Conservation (phyloP, 2,329 filamentous ascomycete species). For the Aspergillus neoniger region DNA sequence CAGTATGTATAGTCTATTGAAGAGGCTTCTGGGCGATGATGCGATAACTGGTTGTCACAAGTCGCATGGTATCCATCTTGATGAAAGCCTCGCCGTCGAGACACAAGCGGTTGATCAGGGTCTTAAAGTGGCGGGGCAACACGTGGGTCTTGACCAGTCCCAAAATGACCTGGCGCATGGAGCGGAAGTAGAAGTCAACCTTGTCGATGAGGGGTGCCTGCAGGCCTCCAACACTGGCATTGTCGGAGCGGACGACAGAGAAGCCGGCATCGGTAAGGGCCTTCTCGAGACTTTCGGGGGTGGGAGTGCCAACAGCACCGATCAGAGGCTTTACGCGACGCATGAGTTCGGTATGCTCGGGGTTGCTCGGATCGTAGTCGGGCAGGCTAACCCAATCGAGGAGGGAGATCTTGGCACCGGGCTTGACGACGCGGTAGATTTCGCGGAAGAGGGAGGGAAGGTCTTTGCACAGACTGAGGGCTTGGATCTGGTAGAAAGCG, state of each 20-base stretch:
- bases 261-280: slow-evolving; percentile 54
- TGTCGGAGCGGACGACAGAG: slow-evolving; percentile 51
- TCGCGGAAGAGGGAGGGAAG: slow-evolving; percentile 51
- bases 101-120: slow-evolving; percentile 56
- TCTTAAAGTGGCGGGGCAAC: slow-evolving; percentile 56
- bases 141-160: slow-evolving; percentile 51
- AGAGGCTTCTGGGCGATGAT: slow-evolving; percentile 54
- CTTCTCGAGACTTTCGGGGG: slow-evolving; percentile 50
- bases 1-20: slow-evolving; percentile 11
- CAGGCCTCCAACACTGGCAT: slow-evolving; percentile 54
- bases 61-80: slow-evolving; percentile 57
- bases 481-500: slow-evolving; percentile 61
- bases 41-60: slow-evolving; percentile 56
- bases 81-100: slow-evolving; percentile 58
- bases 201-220: slow-evolving; percentile 58
- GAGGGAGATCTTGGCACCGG: slow-evolving; percentile 53
- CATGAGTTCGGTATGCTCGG: slow-evolving; percentile 55
- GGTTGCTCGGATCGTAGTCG: slow-evolving; percentile 50
- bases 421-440: slow-evolving; percentile 53
- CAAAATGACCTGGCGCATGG: slow-evolving; percentile 52
- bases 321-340: slow-evolving; percentile 58
- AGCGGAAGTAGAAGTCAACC: slow-evolving; percentile 57
- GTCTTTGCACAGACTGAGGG: slow-evolving; percentile 56
- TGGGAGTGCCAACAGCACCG: slow-evolving; percentile 58
- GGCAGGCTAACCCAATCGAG: slow-evolving; percentile 58